Percentiles rank a stretch among this genome's conserved stretches.
These are phyloP conservation scores for Candida taoyuanica DNA, from an alignment of 805 yeast genomes.

Conservation along the genomic window DNA sequence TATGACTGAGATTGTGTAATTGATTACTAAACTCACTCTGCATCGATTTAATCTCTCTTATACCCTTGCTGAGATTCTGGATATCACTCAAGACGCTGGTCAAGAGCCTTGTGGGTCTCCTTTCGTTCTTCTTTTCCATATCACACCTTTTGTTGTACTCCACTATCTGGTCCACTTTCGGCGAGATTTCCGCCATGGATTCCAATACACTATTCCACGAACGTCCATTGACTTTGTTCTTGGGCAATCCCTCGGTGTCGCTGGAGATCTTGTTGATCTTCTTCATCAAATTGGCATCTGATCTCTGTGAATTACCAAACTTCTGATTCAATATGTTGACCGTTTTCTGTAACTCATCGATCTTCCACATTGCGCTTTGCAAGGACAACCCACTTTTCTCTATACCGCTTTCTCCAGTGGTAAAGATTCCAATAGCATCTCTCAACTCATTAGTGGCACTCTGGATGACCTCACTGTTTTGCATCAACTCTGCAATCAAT, in stretches of 20 bases:
- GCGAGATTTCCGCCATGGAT: background rate
- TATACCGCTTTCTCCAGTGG: background rate
- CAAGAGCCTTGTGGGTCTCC: background rate
- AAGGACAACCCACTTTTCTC: too few relatives aligned
- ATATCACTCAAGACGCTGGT: background rate
- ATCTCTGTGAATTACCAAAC: background rate
- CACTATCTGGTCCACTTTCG: constrained; percentile 1
- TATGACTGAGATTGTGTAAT: background rate
- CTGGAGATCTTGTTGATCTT: background rate
- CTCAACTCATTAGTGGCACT: constrained; percentile 5
- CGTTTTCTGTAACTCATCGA: background rate
- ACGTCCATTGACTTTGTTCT: too few relatives aligned
- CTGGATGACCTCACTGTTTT: constrained; percentile 11
- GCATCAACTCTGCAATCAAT: constrained; percentile 13
- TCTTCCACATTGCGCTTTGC: background rate
- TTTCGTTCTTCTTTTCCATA: background rate
- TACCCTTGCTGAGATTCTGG: background rate
- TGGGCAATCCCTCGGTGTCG: background rate
- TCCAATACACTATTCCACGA: too few relatives aligned
- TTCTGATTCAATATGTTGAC: background rate
- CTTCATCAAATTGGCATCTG: background rate
- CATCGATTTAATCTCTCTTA: background rate
- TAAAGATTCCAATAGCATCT: background rate
- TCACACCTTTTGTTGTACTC: background rate
- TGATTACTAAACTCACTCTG: constrained; percentile 1